These are phyloP conservation scores for Venturia effusa DNA, from an alignment of 2,329 filamentous ascomycete species.

Conservation along the genomic window DNA sequence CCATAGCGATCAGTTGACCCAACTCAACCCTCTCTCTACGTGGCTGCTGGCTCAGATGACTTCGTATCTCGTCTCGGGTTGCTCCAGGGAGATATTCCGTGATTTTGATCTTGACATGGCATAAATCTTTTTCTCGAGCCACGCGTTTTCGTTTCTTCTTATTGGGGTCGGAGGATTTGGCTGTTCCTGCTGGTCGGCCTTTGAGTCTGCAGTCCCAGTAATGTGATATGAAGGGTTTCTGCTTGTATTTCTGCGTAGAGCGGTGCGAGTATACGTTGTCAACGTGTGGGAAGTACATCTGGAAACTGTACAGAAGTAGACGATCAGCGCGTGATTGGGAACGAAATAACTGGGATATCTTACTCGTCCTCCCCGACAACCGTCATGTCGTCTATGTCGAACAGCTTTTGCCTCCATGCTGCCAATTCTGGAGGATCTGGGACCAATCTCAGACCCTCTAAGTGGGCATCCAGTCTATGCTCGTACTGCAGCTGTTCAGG, in stretches of 20 bases:
- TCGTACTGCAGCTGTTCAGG: background rate
- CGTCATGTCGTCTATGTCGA: slow-evolving; percentile 64
- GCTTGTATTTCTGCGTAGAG: slow-evolving; percentile 71
- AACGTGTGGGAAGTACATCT: slow-evolving; percentile 72
- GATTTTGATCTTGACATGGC: slow-evolving; percentile 79
- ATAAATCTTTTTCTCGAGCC: slow-evolving; percentile 66
- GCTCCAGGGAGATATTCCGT: slow-evolving; percentile 61
- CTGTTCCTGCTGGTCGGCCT: slow-evolving; percentile 65
- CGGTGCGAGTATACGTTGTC: slow-evolving; percentile 80
- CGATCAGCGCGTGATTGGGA: slow-evolving; percentile 12
- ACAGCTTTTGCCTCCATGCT: slow-evolving; percentile 60
- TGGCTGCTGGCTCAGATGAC: slow-evolving; percentile 16
- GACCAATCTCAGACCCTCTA: slow-evolving; percentile 45
- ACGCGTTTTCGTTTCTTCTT: slow-evolving; percentile 74
- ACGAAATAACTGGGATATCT: slow-evolving; percentile 16
- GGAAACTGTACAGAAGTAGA: slow-evolving; percentile 42
- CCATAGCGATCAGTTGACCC: background rate
- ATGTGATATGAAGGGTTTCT: slow-evolving; percentile 70
- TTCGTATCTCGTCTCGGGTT: slow-evolving; percentile 23
- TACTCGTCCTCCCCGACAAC: slow-evolving; percentile 65
- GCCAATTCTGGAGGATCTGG: slow-evolving; percentile 56
- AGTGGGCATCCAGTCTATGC: slow-evolving; percentile 4
- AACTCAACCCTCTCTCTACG: background rate
- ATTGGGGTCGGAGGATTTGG: slow-evolving; percentile 67
- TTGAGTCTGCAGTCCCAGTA: slow-evolving; percentile 81